phyloP scores from a whole-genome alignment of 768 basidiomycete species.

The Lactarius indigo region DNA sequence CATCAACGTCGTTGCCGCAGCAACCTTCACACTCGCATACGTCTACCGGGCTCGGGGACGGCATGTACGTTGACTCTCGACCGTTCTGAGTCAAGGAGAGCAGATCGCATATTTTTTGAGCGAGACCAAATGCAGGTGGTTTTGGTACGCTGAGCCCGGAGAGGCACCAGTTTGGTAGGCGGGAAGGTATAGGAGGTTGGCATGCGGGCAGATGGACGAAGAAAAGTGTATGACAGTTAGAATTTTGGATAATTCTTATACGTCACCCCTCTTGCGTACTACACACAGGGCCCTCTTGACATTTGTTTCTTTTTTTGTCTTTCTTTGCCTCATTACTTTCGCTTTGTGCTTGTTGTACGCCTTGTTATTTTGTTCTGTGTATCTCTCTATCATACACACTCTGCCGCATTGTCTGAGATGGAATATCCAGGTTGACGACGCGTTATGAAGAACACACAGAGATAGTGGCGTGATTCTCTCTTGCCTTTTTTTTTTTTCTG shows the following conservation, averaged over 20 bases:
- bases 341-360: background rate
- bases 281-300: background rate
- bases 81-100: conserved; percentile 11
- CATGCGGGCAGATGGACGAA: background rate
- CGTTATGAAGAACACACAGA: background rate
- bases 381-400: background rate
- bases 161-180: background rate
- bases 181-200: background rate
- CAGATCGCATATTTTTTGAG: background rate
- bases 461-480: background rate
- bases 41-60: conserved; percentile 3
- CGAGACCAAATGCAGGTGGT: background rate
- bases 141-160: background rate
- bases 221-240: background rate
- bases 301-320: background rate
- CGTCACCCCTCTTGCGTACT: background rate
- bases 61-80: conserved; percentile 22
- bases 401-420: background rate
- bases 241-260: background rate
- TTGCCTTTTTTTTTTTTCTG: background rate
- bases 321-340: background rate
- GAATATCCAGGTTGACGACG: background rate
- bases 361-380: background rate
- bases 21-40: conserved; percentile 3
- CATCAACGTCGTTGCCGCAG: background rate